Conservation (phyloP, 805 yeast species). For the Candida palmyrensis region DNA sequence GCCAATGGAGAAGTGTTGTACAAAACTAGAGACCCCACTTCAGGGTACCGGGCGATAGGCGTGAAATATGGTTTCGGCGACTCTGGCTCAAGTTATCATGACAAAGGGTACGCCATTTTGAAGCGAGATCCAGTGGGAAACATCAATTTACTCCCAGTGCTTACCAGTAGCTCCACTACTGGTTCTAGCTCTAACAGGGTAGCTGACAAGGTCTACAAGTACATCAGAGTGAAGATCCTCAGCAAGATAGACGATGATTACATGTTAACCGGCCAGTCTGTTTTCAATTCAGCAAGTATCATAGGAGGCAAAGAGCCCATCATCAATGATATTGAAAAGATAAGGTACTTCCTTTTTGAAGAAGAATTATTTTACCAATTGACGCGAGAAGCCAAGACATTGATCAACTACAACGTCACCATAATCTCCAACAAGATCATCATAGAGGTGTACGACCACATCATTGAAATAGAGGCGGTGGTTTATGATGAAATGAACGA, state of each 20-base stretch:
- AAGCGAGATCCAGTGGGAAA: slow-evolving; percentile 36
- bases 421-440: slow-evolving; percentile 60
- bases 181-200: slow-evolving; percentile 20
- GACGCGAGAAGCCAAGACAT: slow-evolving; percentile 64
- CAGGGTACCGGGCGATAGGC: slow-evolving; percentile 54
- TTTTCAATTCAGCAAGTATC: slow-evolving; percentile 18
- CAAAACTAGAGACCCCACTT: slow-evolving; percentile 52
- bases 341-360: slow-evolving; percentile 76
- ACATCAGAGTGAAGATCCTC: slow-evolving; percentile 56
- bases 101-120: slow-evolving; percentile 72
- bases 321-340: slow-evolving; percentile 54
- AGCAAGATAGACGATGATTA: slow-evolving; percentile 51
- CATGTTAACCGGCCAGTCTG: slow-evolving; percentile 55
- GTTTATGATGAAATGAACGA: slow-evolving; percentile 38
- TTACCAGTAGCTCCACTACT: neutral
- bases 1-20: slow-evolving; percentile 57
- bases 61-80: slow-evolving; percentile 90
- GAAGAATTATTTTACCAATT: slow-evolving; percentile 81
- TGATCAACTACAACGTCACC: slow-evolving; percentile 65
- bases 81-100: slow-evolving; percentile 74
- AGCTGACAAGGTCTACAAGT: slow-evolving; percentile 36
- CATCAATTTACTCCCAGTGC: slow-evolving; percentile 28
- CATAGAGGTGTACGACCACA: slow-evolving; percentile 60
- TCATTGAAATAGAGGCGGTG: slow-evolving; percentile 67
- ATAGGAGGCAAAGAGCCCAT: slow-evolving; percentile 12